A percentile compares a stretch with the other conserved stretches of the same genome.
Evolutionary conservation across 768 basidiomycete genomes (phyloP).

Genomic region (Russula virescens): DNA sequence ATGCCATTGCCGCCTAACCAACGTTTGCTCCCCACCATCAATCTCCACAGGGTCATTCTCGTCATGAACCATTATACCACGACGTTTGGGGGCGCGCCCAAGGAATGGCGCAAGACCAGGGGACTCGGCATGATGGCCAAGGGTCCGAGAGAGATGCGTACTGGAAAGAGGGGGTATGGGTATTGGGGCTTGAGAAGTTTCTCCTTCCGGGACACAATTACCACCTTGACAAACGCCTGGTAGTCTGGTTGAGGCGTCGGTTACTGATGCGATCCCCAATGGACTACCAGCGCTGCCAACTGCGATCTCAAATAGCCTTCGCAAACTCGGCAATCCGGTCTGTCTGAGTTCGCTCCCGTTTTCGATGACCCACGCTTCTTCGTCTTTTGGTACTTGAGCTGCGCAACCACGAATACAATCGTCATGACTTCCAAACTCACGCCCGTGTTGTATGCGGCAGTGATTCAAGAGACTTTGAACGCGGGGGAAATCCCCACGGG

Average conservation of each 20-base stretch:
- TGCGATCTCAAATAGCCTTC: constrained; percentile 45
- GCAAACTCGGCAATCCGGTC: constrained; percentile 40
- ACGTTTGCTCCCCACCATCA: constrained; percentile 18
- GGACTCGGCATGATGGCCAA: constrained; percentile 47
- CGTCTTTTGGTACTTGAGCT: constrained; percentile 32
- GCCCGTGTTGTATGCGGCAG: constrained; percentile 43
- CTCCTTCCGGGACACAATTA: constrained; percentile 7
- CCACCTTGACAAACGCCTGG: neutral
- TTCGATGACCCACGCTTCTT: constrained; percentile 33
- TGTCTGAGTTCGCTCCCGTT: constrained; percentile 39
- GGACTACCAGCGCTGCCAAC: constrained; percentile 36
- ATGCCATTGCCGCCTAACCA: constrained; percentile 28
- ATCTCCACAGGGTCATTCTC: constrained; percentile 36
- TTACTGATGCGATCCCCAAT: constrained; percentile 18
- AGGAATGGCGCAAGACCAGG: constrained; percentile 48
- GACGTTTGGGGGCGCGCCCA: constrained; percentile 39
- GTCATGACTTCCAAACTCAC: constrained; percentile 47
- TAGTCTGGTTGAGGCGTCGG: neutral
- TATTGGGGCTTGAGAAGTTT: constrained; percentile 17
- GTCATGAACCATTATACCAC: constrained; percentile 36
- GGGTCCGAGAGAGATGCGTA: constrained; percentile 41
- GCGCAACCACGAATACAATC: constrained; percentile 46
- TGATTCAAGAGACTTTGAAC: constrained; percentile 50
- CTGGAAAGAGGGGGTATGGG: constrained; percentile 21
- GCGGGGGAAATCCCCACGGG: constrained; percentile 44